Conservation (phyloP, 495 filamentous ascomycete genomes). For the Schizothecium vesticola region DNA sequence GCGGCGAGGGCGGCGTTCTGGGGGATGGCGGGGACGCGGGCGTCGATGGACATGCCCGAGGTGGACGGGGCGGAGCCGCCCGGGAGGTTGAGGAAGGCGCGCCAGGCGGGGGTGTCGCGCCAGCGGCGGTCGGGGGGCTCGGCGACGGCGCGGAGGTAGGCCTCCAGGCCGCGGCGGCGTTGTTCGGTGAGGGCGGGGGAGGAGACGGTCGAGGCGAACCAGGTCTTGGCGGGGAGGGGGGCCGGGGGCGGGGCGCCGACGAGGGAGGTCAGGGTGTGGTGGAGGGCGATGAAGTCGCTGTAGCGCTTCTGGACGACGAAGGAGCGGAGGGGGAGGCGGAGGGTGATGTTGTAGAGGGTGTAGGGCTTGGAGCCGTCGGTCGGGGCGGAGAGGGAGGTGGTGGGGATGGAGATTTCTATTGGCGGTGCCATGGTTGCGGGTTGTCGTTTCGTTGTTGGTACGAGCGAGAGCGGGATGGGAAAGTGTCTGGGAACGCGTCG, state of each 20-base stretch:
- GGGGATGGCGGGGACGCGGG: conserved; percentile 33
- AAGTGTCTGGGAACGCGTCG: not conserved
- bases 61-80: conserved; percentile 29
- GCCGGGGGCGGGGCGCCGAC: conserved; percentile 55
- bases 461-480: not conserved
- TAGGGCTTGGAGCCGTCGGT: conserved; percentile 60
- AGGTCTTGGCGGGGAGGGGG: conserved; percentile 74
- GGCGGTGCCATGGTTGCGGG: conserved; percentile 61
- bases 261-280: conserved; percentile 60
- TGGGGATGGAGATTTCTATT: conserved; percentile 77
- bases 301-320: conserved; percentile 89
- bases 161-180: conserved; percentile 68
- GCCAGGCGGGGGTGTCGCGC: conserved; percentile 80
- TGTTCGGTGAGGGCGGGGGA: conserved; percentile 74
- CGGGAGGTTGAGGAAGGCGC: conserved; percentile 80
- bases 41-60: conserved; percentile 45
- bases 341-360: conserved; percentile 87
- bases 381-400: conserved; percentile 53
- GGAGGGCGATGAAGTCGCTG: conserved; percentile 79
- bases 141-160: conserved; percentile 78
- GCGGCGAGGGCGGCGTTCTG: conserved; percentile 35
- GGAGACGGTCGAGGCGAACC: conserved; percentile 73
- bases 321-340: conserved; percentile 81
- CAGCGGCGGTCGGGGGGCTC: conserved; percentile 69
- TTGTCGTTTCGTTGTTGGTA: not conserved